Base-by-base conservation (phyloP, 768 basidiomycete species). In the Tulasnella sp. region DNA sequence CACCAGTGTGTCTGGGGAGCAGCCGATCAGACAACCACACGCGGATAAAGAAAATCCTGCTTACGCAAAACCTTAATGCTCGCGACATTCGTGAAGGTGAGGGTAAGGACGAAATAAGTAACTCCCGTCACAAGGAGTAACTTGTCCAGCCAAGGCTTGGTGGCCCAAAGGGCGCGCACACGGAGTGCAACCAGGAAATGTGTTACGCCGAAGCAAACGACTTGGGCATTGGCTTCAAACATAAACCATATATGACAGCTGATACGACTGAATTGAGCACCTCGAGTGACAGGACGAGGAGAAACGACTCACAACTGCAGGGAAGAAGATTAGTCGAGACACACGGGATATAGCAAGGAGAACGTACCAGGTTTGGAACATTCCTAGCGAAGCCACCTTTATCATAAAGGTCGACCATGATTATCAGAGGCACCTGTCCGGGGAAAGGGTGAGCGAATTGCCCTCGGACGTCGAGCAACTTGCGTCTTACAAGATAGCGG, bases 141-240 rank as follows among this genome's bases (percentile, higher is more conserved):
- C 41, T 19, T 45, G 8, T 42, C 42, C n/a, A 57, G 17, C 27
- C 31, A 45, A 19, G 19, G 40, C 14, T 36, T 49, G 4, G 31
- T 31, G 17, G 25, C 55, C 40, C 41, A 57, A 19, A 57, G 40
- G 7, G 55, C 55, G 2, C 55, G 31, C 7, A 57, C 55, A 14
- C 55, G 55, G 11, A 57, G 36, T 14, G 55, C 55, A 45, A 57
- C 41, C 7, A 57, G 45, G 11, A 27, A 27, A 34, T 57, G 55
- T 3, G 55, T 36, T 9, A 43, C 32, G 34, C 27, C 55, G 41
- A 31, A 48, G n/a, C 27, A 57, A 7, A 48, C 12, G 27, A 42
- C 37, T 36, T 57, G 55, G 29, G 39, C 8, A 32, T 48, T 45
- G 2, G 31, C 41, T 57, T 57, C 55, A 27, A 21, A 27, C 25